phyloP scores from a whole-genome alignment of 225 moss, liverwort and hornwort species.

The Physcomitrellopsis africana region DNA sequence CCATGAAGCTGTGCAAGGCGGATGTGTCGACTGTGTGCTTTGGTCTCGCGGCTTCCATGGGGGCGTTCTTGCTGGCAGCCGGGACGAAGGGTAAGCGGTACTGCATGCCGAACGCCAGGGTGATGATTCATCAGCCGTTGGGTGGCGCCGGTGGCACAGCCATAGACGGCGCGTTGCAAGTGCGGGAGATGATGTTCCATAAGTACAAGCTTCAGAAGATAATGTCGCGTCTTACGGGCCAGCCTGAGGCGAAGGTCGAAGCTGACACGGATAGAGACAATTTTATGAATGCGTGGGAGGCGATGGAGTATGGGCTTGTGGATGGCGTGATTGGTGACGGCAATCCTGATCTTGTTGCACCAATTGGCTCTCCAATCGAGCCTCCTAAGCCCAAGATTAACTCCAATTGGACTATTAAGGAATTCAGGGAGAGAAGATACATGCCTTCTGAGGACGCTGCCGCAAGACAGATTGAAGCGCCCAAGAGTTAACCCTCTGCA shows the following conservation, averaged over 20 bases:
- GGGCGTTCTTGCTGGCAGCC: conserved; percentile 85
- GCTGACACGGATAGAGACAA: conserved; percentile 88
- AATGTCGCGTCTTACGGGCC: conserved; percentile 91
- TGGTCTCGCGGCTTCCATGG: conserved; percentile 96
- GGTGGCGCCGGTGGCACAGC: conserved; percentile 91
- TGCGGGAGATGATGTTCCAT: conserved; percentile 99
- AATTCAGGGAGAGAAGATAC: conserved; percentile 73
- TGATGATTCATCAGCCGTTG: conserved; percentile 98
- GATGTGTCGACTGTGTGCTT: conserved; percentile 95
- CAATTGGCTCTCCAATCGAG: conserved; percentile 73
- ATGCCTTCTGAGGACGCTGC: conserved; percentile 75
- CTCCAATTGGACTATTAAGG: conserved; percentile 89
- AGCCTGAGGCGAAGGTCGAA: conserved; percentile 84
- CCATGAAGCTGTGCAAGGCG: conserved; percentile 97
- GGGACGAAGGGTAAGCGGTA: conserved; percentile 92
- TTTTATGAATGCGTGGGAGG: conserved; percentile 95
- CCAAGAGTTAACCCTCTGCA: conserved; percentile 54
- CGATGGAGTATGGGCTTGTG: conserved; percentile 86
- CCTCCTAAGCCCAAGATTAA: conserved; percentile 80
- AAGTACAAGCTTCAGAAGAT: conserved; percentile 92
- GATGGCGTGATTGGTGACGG: conserved; percentile 89
- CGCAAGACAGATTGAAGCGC: conserved; percentile 44
- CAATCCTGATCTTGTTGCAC: conserved; percentile 86
- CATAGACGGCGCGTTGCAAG: conserved; percentile 91
- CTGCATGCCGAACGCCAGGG: conserved; percentile 97